Conservation (phyloP, 2,329 filamentous ascomycete genomes). For the Salinomyces thailandicus region DNA sequence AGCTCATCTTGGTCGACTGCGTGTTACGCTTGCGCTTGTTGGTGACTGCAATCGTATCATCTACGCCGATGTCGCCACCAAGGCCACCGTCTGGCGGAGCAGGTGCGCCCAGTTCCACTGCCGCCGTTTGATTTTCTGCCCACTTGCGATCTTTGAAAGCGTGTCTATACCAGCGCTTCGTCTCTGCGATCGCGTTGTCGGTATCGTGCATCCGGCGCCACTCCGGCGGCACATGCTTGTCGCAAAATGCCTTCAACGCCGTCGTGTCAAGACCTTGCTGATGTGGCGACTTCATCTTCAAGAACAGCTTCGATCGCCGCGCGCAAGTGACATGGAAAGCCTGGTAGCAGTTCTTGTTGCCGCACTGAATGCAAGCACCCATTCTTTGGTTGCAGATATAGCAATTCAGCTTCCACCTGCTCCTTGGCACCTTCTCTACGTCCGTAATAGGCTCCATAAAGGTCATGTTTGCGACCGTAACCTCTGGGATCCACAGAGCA, state of each 20-base stretch:
- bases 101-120: conserved; percentile 66
- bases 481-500: conserved; percentile 97
- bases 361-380: conserved; percentile 97
- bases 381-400: conserved; percentile 97
- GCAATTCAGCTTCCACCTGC: conserved; percentile 73
- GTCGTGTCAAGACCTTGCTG: conserved; percentile 70
- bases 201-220: conserved; percentile 82
- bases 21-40: conserved; percentile 49
- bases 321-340: conserved; percentile 97
- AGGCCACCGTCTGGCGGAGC: conserved; percentile 33
- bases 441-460: conserved; percentile 99
- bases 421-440: conserved; percentile 92
- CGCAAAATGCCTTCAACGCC: conserved; percentile 86
- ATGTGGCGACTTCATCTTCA: conserved; percentile 93
- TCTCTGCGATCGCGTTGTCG: conserved; percentile 65
- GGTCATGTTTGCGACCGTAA: conserved; percentile 86
- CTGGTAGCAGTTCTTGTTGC: conserved; percentile 92
- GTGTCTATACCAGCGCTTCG: conserved; percentile 79
- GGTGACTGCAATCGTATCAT: conserved; percentile 43
- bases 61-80: conserved; percentile 29
- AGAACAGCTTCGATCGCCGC: conserved; percentile 70
- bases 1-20: conserved; percentile 55
- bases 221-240: conserved; percentile 84
- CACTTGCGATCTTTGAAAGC: conserved; percentile 83
- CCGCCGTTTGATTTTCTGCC: conserved; percentile 81